phyloP scores from a whole-genome alignment of 495 filamentous ascomycete genomes.

The Penicillium canescens region DNA sequence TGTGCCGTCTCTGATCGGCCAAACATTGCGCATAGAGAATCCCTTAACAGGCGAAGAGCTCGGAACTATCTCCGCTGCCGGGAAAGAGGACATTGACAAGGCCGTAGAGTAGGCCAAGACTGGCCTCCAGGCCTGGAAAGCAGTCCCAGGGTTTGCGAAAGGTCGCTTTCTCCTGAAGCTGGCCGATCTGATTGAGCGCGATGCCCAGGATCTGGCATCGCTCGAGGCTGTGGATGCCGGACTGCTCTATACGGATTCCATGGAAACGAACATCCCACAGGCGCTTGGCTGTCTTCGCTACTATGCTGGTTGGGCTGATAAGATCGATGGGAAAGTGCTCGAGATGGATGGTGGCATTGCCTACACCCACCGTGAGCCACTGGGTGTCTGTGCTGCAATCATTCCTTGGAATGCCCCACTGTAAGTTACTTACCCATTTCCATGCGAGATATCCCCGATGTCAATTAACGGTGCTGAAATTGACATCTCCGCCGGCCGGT shows the following conservation, averaged over 20 bases:
- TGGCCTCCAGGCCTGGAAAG: too few relatives aligned
- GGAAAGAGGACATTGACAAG: too few relatives aligned
- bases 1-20: too few relatives aligned
- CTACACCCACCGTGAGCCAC: conserved; percentile 32
- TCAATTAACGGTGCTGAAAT: too few relatives aligned
- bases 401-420: conserved; percentile 38
- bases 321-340: conserved; percentile 31
- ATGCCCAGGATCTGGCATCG: conserved; percentile 22
- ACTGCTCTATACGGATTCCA: conserved; percentile 17
- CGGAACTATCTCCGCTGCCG: too few relatives aligned
- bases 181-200: conserved; percentile 29
- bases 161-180: conserved; percentile 52
- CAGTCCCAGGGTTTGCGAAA: too few relatives aligned
- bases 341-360: conserved; percentile 26
- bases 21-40: too few relatives aligned
- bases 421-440: conserved; percentile 15
- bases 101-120: too few relatives aligned
- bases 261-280: conserved; percentile 24
- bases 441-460: conserved; percentile 35
- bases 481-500: too few relatives aligned
- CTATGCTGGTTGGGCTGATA: conserved; percentile 38
- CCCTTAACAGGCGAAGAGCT: too few relatives aligned
- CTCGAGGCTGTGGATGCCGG: conserved; percentile 34
- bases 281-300: conserved; percentile 28
- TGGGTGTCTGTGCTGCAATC: conserved; percentile 39